Conservation (phyloP, 1,139 yeast species). For the Blastobotrys illinoisensis region DNA sequence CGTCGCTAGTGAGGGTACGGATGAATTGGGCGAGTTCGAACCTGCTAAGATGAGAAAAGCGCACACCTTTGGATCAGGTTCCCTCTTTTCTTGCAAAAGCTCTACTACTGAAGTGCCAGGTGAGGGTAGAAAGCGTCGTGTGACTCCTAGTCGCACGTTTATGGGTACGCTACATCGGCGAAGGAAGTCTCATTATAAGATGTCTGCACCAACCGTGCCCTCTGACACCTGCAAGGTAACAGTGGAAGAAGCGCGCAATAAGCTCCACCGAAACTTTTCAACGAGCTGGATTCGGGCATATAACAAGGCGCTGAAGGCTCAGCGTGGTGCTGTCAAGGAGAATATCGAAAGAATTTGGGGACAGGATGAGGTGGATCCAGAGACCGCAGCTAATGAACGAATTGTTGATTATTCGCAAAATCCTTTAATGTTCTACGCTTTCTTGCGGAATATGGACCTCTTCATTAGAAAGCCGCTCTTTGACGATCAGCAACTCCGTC, state of each 20-base stretch:
- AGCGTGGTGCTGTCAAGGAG: constrained; percentile 42
- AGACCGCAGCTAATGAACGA: constrained; percentile 45
- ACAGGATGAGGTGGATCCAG: constrained; percentile 36
- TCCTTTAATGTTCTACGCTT: constrained; percentile 61
- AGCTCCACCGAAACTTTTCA: constrained; percentile 45
- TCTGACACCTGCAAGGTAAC: constrained; percentile 24
- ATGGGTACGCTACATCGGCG: neutral
- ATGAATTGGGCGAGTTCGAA: neutral
- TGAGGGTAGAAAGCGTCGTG: neutral
- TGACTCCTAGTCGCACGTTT: neutral
- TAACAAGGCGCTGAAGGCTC: constrained; percentile 22
- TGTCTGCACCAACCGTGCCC: constrained; percentile 21
- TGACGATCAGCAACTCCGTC: constrained; percentile 46
- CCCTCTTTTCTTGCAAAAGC: neutral
- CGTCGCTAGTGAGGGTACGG: neutral
- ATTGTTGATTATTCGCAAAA: constrained; percentile 53
- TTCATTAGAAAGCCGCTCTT: constrained; percentile 52
- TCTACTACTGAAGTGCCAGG: neutral
- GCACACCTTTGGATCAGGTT: neutral
- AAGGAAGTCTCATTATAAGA: constrained; percentile 12
- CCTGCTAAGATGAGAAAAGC: neutral
- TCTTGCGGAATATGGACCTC: constrained; percentile 54
- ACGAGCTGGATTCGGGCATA: constrained; percentile 61
- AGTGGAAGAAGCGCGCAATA: constrained; percentile 32
- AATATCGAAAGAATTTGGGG: constrained; percentile 53